These are phyloP conservation scores for Coprinopsis cinerea DNA, from an alignment of 768 basidiomycete species.

Conservation along the genomic window DNA sequence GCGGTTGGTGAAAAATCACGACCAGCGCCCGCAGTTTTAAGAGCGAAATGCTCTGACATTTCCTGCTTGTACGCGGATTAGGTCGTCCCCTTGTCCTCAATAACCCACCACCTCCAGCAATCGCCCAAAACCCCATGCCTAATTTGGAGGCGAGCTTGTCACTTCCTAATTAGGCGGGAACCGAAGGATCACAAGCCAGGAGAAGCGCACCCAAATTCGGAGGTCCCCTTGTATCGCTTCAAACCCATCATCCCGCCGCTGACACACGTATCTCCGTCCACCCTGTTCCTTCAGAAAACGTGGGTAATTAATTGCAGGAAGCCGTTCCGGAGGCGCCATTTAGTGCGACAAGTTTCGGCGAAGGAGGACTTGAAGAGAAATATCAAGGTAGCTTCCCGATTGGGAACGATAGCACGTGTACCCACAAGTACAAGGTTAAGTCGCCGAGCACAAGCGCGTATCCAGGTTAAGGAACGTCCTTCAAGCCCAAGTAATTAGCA, in stretches of 20 bases:
- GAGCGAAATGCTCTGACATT: constrained; percentile 28
- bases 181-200: constrained; percentile 1
- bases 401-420: not conserved
- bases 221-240: constrained; percentile 25
- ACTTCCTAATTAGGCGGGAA: constrained; percentile 7
- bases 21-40: constrained; percentile 18
- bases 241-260: not conserved
- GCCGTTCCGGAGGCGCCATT: not conserved
- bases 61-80: constrained; percentile 34
- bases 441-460: not conserved
- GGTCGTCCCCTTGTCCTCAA: constrained; percentile 37
- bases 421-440: not conserved
- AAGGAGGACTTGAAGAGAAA: constrained; percentile 10
- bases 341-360: constrained; percentile 9
- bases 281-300: constrained; percentile 17
- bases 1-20: not conserved
- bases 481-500: not conserved
- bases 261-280: constrained; percentile 1
- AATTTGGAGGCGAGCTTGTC: constrained; percentile 23
- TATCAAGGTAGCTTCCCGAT: constrained; percentile 5
- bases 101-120: constrained; percentile 2
- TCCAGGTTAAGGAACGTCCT: not conserved
- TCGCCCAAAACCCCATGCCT: constrained; percentile 13
- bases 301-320: constrained; percentile 2
- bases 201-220: constrained; percentile 24